A percentile compares a stretch with the other conserved stretches of the same genome.
phyloP scores from a whole-genome alignment of 1,139 yeast species.

The Blastobotrys arbuscula region DNA sequence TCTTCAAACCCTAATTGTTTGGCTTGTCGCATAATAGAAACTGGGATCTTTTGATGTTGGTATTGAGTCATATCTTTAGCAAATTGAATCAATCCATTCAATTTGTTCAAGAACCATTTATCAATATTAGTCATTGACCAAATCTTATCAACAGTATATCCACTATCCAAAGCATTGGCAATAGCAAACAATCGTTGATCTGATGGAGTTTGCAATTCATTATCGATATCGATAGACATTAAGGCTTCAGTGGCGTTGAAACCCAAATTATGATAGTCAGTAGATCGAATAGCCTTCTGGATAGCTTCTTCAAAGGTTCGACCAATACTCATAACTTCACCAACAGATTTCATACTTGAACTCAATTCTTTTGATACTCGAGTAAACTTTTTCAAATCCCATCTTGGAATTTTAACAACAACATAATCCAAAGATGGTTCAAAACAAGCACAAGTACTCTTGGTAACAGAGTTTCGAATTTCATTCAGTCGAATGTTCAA shows the following conservation, averaged over 20 bases:
- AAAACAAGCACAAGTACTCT: slow-evolving; percentile 92
- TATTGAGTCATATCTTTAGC: slow-evolving; percentile 57
- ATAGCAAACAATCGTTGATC: slow-evolving; percentile 95
- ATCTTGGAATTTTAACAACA: slow-evolving; percentile 97
- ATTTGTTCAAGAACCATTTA: slow-evolving; percentile 93
- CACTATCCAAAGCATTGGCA: slow-evolving; percentile 84
- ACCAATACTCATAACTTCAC: slow-evolving; percentile 98
- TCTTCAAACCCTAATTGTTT: slow-evolving; percentile 97
- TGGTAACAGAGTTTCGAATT: slow-evolving; percentile 89
- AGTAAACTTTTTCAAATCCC: slow-evolving; percentile 96
- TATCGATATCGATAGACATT: slow-evolving; percentile 84
- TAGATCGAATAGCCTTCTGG: slow-evolving; percentile 95
- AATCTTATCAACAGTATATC: slow-evolving; percentile 86
- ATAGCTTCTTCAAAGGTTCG: slow-evolving; percentile 97
- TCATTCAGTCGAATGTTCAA: slow-evolving; percentile 89
- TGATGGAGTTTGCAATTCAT: slow-evolving; percentile 89
- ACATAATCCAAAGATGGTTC: slow-evolving; percentile 97
- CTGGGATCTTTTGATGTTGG: slow-evolving; percentile 51
- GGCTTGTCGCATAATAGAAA: slow-evolving; percentile 66
- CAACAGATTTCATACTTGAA: slow-evolving; percentile 97
- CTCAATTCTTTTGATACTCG: slow-evolving; percentile 84
- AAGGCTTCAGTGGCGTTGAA: slow-evolving; percentile 83
- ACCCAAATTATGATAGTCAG: slow-evolving; percentile 92
- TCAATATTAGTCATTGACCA: slow-evolving; percentile 92
- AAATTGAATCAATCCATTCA: slow-evolving; percentile 63